Percentiles rank a stretch among this genome's conserved stretches.
Conservation (phyloP, 352 stramenopile species). For the Phytophthora rubi region DNA sequence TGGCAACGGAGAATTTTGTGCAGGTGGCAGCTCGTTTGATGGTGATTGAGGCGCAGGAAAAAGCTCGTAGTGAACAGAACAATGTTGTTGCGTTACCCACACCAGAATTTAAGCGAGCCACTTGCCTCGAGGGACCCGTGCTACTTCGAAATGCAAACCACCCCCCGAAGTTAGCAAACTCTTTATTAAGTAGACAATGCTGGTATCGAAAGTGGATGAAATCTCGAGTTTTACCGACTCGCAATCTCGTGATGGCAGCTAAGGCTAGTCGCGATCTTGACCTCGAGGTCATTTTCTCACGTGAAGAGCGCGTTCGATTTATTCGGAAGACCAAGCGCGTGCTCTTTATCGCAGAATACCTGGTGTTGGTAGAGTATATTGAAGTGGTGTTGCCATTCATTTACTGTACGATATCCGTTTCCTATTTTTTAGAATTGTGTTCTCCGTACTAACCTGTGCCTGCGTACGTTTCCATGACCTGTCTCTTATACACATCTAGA, state of each 20-base stretch:
- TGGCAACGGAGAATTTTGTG: constrained; percentile 18
- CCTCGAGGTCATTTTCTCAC: constrained; percentile 19
- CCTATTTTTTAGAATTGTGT: no score
- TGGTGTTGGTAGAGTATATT: constrained; percentile 48
- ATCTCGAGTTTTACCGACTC: background rate
- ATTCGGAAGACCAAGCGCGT: constrained; percentile 32
- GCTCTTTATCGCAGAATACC: constrained; percentile 50
- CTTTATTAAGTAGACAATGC: no score
- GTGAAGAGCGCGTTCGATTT: constrained; percentile 2
- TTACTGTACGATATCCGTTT: constrained; percentile 29
- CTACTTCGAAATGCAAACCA: no score
- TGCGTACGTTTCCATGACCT: background rate
- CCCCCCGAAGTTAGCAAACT: no score
- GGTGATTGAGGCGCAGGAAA: background rate
- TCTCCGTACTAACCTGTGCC: no score
- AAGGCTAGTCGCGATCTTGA: background rate
- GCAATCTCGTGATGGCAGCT: background rate
- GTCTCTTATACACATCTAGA: no score
- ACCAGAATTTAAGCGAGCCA: background rate
- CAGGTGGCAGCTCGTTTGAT: constrained; percentile 22
- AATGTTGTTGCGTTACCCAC: no score
- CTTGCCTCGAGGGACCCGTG: no score
- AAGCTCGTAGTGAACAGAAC: background rate
- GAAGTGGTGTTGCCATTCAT: constrained; percentile 47
- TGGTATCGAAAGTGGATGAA: no score